Base-by-base conservation (phyloP, 352 stramenopile genomes). In the Phytophthora boehmeriae region DNA sequence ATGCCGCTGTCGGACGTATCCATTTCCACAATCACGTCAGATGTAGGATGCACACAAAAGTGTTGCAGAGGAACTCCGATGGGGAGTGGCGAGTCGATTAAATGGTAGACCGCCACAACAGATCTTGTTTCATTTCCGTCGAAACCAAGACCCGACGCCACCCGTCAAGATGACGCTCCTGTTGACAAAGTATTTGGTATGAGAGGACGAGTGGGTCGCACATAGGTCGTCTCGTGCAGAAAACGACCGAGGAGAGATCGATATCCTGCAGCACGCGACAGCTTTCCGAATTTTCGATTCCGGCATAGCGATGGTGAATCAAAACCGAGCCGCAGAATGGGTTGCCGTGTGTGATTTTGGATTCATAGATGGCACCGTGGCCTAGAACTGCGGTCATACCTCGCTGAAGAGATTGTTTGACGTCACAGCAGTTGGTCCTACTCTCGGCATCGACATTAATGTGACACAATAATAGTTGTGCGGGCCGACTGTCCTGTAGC, bases 391-490 rank as follows among this genome's bases (percentile, higher is more conserved):
- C 16, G 16, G 51, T 20, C 66, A 75, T 68, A 4, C 51, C 60
- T 5, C 19, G 25, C 0, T 56, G 52, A 5, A 68, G 54, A 4
- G 54, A 67, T 13, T 47, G 47, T 14, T 68, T 47, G 0, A 53
- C 11, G 1, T 62, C 45, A 6, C 2, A 3, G 13, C 36, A 68
- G 22, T 52, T 57, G 16, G 27, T 23, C 0, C 42, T 28, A 5
- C 48, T 11, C 32, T 62, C 45, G 0, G 35, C 19, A 0, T 56
- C 47, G 13, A 70, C 68, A 16, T 51, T 62, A 1, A 73, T 44
- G 47, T 68, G 68, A 75, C 57, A 43, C 57, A 68, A 30, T 66
- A 54, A 28, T 70, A 76, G 1, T 42, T 43, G 27, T 59, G 68
- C 2, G 4, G 25, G 22, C 30, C 34, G n/a, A 5, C 16, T 2